Percentiles rank a stretch among this genome's conserved stretches.
Conservation (phyloP, 108 stramenopile genomes). For the Nitzschia sp. region DNA sequence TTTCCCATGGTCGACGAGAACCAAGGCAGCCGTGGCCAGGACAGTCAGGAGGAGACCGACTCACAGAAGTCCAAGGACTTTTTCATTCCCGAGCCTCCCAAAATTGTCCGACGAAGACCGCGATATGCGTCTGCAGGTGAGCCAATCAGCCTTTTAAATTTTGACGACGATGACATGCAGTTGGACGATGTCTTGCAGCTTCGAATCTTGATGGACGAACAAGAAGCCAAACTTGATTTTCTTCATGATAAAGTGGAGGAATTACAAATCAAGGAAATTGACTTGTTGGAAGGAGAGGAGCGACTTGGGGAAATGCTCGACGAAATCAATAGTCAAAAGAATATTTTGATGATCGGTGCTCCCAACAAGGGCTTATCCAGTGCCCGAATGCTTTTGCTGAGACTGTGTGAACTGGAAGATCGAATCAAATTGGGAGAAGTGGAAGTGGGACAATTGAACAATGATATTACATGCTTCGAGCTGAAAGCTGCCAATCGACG, state of each 20-base stretch:
- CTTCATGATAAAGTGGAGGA: conserved; percentile 21
- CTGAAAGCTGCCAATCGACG: conserved; percentile 18
- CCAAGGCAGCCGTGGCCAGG: background rate
- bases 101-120: background rate
- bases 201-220: conserved; percentile 31
- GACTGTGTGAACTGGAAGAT: conserved; percentile 53
- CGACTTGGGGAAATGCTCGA: conserved; percentile 25
- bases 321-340: conserved; percentile 13
- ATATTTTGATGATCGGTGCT: background rate
- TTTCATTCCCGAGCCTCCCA: background rate
- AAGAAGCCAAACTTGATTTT: conserved; percentile 37
- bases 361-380: conserved; percentile 12
- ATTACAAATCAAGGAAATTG: conserved; percentile 14
- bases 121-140: conserved; percentile 7
- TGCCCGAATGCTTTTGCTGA: conserved; percentile 35
- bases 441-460: conserved; percentile 49
- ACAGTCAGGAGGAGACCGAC: background rate
- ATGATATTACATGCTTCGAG: conserved; percentile 32
- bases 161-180: conserved; percentile 19
- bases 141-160: conserved; percentile 15
- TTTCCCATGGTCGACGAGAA: background rate
- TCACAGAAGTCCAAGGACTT: too few species aligned
- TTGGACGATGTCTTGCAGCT: conserved; percentile 27
- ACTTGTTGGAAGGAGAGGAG: conserved; percentile 27
- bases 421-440: conserved; percentile 46